A percentile compares a stretch with the other conserved stretches of the same genome.
phyloP scores from a whole-genome alignment of 352 stramenopile genomes.

The Pythium brassicae region DNA sequence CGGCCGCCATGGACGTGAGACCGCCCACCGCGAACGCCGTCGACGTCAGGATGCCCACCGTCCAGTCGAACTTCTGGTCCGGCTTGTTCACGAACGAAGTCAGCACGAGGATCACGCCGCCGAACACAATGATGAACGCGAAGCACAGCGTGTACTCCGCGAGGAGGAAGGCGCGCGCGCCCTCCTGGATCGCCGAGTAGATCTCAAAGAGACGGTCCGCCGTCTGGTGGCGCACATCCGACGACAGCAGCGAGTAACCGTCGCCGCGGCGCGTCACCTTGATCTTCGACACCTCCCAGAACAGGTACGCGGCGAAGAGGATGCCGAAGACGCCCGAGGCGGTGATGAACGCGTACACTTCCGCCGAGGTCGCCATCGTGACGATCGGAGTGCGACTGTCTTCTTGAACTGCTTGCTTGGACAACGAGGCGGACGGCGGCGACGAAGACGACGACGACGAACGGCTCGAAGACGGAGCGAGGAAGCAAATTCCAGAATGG shows the following conservation, averaged over 20 bases:
- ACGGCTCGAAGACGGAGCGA: slow-evolving; percentile 7
- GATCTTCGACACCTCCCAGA: slow-evolving; percentile 88
- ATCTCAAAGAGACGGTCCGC: slow-evolving; percentile 89
- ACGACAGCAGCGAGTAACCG: slow-evolving; percentile 71
- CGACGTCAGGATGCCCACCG: slow-evolving; percentile 91
- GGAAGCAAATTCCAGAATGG: slow-evolving; percentile 73
- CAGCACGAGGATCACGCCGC: slow-evolving; percentile 85
- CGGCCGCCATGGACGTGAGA: slow-evolving; percentile 96
- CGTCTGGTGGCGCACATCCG: slow-evolving; percentile 76
- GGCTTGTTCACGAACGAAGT: slow-evolving; percentile 89
- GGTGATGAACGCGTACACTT: slow-evolving; percentile 69
- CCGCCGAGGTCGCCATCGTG: slow-evolving; percentile 47
- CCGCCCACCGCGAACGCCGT: slow-evolving; percentile 97
- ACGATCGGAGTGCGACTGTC: not conserved
- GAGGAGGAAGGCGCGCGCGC: slow-evolving; percentile 96
- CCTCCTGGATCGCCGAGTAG: slow-evolving; percentile 96
- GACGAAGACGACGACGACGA: slow-evolving; percentile 5
- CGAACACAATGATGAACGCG: slow-evolving; percentile 93
- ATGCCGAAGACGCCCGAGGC: slow-evolving; percentile 68
- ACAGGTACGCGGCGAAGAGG: slow-evolving; percentile 78
- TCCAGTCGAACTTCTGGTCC: slow-evolving; percentile 82
- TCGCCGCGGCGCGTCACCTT: slow-evolving; percentile 83
- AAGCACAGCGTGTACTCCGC: slow-evolving; percentile 98
- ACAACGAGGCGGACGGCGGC: not conserved
- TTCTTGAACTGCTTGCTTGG: slow-evolving; percentile 6